phyloP scores from a whole-genome alignment of 2,329 filamentous ascomycete species.

The Mycosphaerella sp. region DNA sequence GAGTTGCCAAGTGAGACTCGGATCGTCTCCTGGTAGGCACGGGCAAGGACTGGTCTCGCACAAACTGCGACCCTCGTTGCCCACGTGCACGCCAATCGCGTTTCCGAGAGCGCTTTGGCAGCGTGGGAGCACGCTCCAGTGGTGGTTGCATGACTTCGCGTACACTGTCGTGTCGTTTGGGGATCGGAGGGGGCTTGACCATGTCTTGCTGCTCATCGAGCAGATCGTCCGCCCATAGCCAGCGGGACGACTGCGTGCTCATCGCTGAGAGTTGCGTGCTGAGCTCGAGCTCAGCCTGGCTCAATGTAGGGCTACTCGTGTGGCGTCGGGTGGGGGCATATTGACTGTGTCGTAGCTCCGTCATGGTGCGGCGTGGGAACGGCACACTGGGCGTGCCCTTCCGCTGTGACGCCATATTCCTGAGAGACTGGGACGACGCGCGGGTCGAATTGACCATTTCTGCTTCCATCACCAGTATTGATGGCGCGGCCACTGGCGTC shows the following conservation, averaged over 20 bases:
- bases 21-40: constrained; percentile 11
- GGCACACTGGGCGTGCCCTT: neutral
- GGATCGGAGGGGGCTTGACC: neutral
- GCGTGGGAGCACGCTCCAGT: constrained; percentile 27
- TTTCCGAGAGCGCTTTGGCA: constrained; percentile 41
- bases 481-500: constrained; percentile 7
- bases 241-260: neutral
- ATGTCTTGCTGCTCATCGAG: neutral
- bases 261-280: constrained; percentile 9
- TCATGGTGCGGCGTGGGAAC: constrained; percentile 14
- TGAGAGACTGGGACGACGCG: constrained; percentile 1
- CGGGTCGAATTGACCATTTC: neutral
- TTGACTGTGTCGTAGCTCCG: constrained; percentile 22
- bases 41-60: neutral
- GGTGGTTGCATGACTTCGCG: constrained; percentile 30
- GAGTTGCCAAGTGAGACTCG: constrained; percentile 4
- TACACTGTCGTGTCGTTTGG: constrained; percentile 22
- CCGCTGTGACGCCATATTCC: neutral
- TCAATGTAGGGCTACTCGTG: constrained; percentile 40
- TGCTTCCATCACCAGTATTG: neutral
- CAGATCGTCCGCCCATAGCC: neutral
- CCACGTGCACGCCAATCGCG: constrained; percentile 29
- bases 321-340: constrained; percentile 20
- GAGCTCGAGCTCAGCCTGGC: constrained; percentile 41
- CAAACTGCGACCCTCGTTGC: neutral